phyloP scores from a whole-genome alignment of 345 rosid species.

The Melastoma malabathricum region DNA sequence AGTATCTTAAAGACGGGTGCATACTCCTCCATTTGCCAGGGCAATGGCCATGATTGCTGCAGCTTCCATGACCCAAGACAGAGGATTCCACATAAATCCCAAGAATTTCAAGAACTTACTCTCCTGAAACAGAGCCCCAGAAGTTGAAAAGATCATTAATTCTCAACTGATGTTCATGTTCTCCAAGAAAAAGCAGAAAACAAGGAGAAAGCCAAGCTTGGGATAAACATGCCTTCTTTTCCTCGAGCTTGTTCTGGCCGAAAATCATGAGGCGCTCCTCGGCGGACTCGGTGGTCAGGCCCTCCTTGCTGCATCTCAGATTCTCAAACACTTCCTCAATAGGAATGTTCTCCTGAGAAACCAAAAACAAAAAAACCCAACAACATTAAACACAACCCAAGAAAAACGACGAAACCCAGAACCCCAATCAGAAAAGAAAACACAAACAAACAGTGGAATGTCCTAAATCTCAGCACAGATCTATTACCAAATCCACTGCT shows the following conservation, averaged over 20 bases:
- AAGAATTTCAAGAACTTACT: constrained; percentile 77
- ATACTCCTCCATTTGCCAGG: constrained; percentile 98
- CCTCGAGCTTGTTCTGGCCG: constrained; percentile 97
- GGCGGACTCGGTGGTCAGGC: constrained; percentile 69
- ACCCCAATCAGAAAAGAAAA: constrained; percentile 5
- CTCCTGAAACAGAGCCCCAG: constrained; percentile 37
- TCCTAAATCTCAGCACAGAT: constrained; percentile 28
- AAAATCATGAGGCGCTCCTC: constrained; percentile 83
- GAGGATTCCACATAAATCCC: constrained; percentile 99
- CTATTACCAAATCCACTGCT: constrained; percentile 97
- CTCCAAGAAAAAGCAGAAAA: neutral
- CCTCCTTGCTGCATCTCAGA: constrained; percentile 89
- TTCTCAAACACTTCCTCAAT: constrained; percentile 93
- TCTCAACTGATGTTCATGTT: neutral
- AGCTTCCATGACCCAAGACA: constrained; percentile 99
- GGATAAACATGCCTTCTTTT: constrained; percentile 41
- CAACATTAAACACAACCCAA: constrained; percentile 1
- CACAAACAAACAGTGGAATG: constrained; percentile 7
- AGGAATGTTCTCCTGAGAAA: constrained; percentile 84
- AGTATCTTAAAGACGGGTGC: constrained; percentile 12
- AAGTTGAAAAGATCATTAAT: too few relatives aligned
- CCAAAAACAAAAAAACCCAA: constrained; percentile 1
- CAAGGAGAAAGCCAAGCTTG: neutral
- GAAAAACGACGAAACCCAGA: constrained; percentile 7
- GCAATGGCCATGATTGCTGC: constrained; percentile 99